These are phyloP conservation scores for Dioscorea alata DNA, from an alignment of 106 monocot genomes.

Conservation along the genomic window DNA sequence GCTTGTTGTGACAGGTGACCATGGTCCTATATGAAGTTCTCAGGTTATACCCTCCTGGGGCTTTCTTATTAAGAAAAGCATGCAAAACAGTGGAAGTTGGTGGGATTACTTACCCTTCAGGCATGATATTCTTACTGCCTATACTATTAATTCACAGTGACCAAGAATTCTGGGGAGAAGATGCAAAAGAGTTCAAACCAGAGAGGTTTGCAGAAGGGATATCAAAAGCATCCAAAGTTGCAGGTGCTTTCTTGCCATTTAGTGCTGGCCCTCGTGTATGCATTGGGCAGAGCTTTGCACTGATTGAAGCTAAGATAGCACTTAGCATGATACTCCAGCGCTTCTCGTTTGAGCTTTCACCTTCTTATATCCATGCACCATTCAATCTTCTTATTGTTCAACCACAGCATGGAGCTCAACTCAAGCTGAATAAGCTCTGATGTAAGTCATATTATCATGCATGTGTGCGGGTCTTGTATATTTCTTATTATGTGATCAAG, in stretches of 20 bases:
- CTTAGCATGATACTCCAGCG: slow-evolving; percentile 30
- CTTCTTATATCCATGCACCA: slow-evolving; percentile 35
- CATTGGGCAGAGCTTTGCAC: slow-evolving; percentile 36
- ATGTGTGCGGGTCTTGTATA: too few species aligned
- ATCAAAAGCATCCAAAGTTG: too few species aligned
- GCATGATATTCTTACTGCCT: slow-evolving; percentile 8
- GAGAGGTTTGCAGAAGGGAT: too few species aligned
- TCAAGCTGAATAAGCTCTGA: not conserved
- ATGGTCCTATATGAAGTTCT: not conserved
- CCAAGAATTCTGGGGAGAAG: too few species aligned
- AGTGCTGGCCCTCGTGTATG: slow-evolving; percentile 31
- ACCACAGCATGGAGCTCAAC: slow-evolving; percentile 23
- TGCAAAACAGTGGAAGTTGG: slow-evolving; percentile 16
- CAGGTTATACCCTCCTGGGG: slow-evolving; percentile 28
- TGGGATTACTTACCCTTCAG: slow-evolving; percentile 9
- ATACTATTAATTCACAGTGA: not conserved
- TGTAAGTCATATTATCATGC: not conserved
- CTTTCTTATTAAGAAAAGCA: not conserved
- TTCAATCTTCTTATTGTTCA: slow-evolving; percentile 9
- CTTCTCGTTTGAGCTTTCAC: slow-evolving; percentile 32
- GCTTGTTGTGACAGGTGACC: not conserved
- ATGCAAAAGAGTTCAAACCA: too few species aligned
- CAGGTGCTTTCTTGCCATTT: slow-evolving; percentile 31
- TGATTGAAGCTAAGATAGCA: slow-evolving; percentile 38
- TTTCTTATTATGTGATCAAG: too few species aligned